Percentiles rank a stretch among this genome's conserved stretches.
These are phyloP conservation scores for Candida qinlingensis DNA, from an alignment of 805 yeast genomes.

Conservation along the genomic window DNA sequence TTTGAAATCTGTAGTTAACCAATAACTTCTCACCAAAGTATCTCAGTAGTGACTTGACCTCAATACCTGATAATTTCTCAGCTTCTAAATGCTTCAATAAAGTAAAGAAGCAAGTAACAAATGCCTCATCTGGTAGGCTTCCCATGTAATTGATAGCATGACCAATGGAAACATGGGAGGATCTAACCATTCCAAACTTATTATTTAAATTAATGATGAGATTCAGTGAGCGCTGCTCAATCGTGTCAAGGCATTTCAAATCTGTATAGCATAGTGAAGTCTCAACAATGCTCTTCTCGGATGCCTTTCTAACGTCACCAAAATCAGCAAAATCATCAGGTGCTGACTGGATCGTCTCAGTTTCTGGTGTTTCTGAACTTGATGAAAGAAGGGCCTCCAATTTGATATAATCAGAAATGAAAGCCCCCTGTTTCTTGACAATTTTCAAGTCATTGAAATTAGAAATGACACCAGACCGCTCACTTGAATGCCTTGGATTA, in stretches of 20 bases:
- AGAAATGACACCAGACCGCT: neutral
- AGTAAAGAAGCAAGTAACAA: constrained; percentile 10
- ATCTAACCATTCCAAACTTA: constrained; percentile 3
- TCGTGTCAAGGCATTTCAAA: constrained; percentile 4
- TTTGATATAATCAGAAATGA: constrained; percentile 14
- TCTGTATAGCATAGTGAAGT: constrained; percentile 3
- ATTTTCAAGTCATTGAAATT: neutral
- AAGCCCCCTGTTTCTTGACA: constrained; percentile 13
- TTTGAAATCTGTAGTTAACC: constrained; percentile 28
- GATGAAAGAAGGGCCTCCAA: neutral
- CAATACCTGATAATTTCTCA: neutral
- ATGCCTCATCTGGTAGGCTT: constrained; percentile 7
- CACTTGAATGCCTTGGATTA: neutral
- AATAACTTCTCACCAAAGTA: constrained; percentile 21
- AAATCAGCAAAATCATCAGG: constrained; percentile 20
- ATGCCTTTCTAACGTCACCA: constrained; percentile 19
- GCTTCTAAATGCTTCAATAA: constrained; percentile 8
- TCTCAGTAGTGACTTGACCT: constrained; percentile 9
- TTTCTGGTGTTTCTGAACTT: neutral
- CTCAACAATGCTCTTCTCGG: neutral
- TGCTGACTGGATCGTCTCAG: neutral
- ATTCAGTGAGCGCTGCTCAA: constrained; percentile 11
- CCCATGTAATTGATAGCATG: constrained; percentile 12
- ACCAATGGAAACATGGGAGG: constrained; percentile 7
- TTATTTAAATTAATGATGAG: constrained; percentile 7